These are phyloP conservation scores for Scheffersomyces quercinus DNA, from an alignment of 1,139 yeast species.

Conservation along the genomic window DNA sequence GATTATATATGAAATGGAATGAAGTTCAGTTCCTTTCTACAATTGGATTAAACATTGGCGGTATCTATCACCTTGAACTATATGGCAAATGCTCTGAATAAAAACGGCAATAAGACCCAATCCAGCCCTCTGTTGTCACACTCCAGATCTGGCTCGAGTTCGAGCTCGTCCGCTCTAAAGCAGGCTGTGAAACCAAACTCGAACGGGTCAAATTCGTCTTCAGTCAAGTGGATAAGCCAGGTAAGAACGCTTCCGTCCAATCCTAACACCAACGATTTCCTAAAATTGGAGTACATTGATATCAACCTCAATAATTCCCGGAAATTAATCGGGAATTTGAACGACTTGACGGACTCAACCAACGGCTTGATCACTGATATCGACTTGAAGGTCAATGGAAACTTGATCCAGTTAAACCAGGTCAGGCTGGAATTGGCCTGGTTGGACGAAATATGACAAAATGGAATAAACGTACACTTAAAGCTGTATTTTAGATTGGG, in stretches of 20 bases:
- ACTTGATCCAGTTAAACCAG: conserved; percentile 26
- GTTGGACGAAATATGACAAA: conserved; percentile 14
- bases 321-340: conserved; percentile 35
- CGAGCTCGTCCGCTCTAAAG: too few relatives aligned
- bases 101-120: not conserved
- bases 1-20: too few relatives aligned
- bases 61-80: too few relatives aligned
- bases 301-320: conserved; percentile 47
- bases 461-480: too few relatives aligned
- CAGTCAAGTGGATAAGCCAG: conserved; percentile 31
- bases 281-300: conserved; percentile 46
- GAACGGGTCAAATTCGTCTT: too few relatives aligned
- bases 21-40: too few relatives aligned
- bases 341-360: conserved; percentile 23
- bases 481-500: too few relatives aligned
- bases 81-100: too few relatives aligned
- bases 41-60: too few relatives aligned
- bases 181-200: too few relatives aligned
- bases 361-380: conserved; percentile 17
- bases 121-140: not conserved
- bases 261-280: conserved; percentile 37
- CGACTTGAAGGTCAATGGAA: conserved; percentile 26
- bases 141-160: too few relatives aligned
- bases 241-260: conserved; percentile 43
- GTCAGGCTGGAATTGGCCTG: conserved; percentile 31